A percentile compares a stretch with the other conserved stretches of the same genome.
Evolutionary conservation across 2,329 filamentous ascomycete species (phyloP).

Genomic region (Fusarium pseudonygamai): DNA sequence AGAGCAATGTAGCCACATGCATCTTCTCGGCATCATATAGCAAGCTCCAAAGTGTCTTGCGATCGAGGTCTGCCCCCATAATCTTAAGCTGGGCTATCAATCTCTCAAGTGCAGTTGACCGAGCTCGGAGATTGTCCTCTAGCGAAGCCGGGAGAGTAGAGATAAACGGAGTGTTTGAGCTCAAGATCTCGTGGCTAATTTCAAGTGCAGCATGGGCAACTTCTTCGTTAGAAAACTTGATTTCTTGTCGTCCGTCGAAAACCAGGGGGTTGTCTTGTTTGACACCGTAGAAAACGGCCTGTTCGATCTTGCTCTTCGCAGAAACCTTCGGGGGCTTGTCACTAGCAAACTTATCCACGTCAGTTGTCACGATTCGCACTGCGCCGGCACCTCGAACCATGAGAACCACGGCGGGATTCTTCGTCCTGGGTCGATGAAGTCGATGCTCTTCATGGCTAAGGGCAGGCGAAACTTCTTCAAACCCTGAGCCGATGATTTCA

Average conservation of each 20-base stretch:
- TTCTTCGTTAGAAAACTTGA: constrained; percentile 74
- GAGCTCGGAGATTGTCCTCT: constrained; percentile 80
- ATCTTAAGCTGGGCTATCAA: constrained; percentile 77
- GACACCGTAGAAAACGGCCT: constrained; percentile 91
- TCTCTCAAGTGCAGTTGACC: constrained; percentile 77
- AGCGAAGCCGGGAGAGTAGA: constrained; percentile 77
- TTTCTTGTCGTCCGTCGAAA: constrained; percentile 74
- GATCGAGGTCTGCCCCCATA: constrained; percentile 72
- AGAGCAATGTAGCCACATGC: constrained; percentile 79
- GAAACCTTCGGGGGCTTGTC: constrained; percentile 71
- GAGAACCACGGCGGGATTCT: constrained; percentile 70
- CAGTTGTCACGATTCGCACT: constrained; percentile 66
- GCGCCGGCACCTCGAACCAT: constrained; percentile 71
- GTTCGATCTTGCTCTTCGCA: constrained; percentile 89
- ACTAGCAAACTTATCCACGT: constrained; percentile 68
- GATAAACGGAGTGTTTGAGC: constrained; percentile 79
- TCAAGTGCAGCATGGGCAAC: constrained; percentile 79
- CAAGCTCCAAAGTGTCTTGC: constrained; percentile 78
- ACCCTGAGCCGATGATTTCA: constrained; percentile 71
- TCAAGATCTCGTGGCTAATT: constrained; percentile 84
- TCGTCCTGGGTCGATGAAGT: constrained; percentile 63
- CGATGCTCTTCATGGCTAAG: constrained; percentile 57
- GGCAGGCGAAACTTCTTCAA: constrained; percentile 63
- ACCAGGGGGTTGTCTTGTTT: constrained; percentile 88
- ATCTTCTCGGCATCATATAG: constrained; percentile 93